Conservation (phyloP, 306 rosid species). For the Begonia masoniana region DNA sequence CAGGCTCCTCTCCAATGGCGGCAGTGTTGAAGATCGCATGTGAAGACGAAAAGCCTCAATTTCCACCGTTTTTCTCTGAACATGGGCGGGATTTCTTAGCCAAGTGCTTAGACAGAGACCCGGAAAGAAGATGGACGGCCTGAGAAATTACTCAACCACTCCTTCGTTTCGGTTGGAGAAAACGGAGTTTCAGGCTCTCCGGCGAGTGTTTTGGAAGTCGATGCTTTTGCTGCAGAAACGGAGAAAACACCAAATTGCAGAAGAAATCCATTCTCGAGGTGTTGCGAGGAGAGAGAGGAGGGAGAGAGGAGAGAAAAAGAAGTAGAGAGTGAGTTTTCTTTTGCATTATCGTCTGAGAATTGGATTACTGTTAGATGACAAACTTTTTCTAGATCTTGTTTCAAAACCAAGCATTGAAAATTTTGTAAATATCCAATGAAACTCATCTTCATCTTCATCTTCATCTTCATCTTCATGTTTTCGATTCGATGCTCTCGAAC, state of each 20-base stretch:
- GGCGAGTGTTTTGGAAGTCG: conserved; percentile 27
- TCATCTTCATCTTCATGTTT: no score
- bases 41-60: conserved; percentile 24
- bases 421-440: no score
- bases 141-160: conserved; percentile 33
- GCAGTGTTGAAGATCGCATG: conserved; percentile 32
- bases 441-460: no score
- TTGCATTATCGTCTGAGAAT: conserved; percentile 21
- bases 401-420: no score
- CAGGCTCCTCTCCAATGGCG: conserved; percentile 15
- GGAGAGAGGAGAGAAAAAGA: conserved; percentile 5
- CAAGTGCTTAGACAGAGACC: conserved; percentile 39
- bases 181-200: conserved; percentile 6
- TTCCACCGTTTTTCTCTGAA: conserved; percentile 33
- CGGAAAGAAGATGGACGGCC: conserved; percentile 29
- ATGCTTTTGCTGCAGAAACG: conserved; percentile 6
- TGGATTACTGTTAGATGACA: conserved; percentile 50
- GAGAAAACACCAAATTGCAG: background rate
- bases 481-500: no score
- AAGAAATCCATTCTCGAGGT: conserved; percentile 18
- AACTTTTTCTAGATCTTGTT: no score
- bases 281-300: conserved; percentile 2
- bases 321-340: conserved; percentile 13
- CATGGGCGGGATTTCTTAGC: conserved; percentile 44
- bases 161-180: conserved; percentile 18